A percentile compares a stretch with the other conserved stretches of the same genome.
phyloP scores from a whole-genome alignment of 1,284 basidiomycete species.

The Apiotrichum mycotoxinovorans region DNA sequence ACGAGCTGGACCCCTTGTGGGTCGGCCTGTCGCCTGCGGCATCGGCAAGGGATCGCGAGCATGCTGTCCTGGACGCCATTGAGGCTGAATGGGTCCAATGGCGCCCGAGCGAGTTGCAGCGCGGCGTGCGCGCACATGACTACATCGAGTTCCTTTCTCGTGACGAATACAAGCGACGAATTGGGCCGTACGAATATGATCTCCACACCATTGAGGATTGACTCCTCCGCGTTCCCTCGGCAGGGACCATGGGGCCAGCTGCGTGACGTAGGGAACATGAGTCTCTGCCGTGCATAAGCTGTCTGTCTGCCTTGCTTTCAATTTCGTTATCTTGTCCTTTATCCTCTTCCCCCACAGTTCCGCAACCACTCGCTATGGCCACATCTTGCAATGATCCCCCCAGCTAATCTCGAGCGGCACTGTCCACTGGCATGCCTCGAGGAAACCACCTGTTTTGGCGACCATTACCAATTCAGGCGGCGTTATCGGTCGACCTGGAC shows the following conservation, averaged over 20 bases:
- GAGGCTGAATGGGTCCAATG: not conserved
- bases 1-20: not conserved
- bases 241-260: too few species aligned
- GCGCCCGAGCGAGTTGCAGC: not conserved
- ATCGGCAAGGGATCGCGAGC: not conserved
- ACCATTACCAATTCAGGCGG: too few species aligned
- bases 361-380: too few species aligned
- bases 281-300: too few species aligned
- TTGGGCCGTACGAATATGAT: not conserved
- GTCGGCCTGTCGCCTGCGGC: not conserved
- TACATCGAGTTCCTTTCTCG: conserved; percentile 3
- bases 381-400: too few species aligned
- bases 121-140: not conserved
- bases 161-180: not conserved
- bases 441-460: too few species aligned
- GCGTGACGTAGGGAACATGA: too few species aligned
- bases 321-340: too few species aligned
- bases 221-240: too few species aligned
- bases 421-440: too few species aligned
- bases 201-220: conserved; percentile 1
- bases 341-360: not conserved
- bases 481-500: not conserved
- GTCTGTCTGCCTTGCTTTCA: too few species aligned
- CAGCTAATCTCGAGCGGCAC: too few species aligned
- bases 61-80: not conserved